phyloP scores from a whole-genome alignment of 2,329 filamentous ascomycete species.

The Chrysosporium keratinophilum region DNA sequence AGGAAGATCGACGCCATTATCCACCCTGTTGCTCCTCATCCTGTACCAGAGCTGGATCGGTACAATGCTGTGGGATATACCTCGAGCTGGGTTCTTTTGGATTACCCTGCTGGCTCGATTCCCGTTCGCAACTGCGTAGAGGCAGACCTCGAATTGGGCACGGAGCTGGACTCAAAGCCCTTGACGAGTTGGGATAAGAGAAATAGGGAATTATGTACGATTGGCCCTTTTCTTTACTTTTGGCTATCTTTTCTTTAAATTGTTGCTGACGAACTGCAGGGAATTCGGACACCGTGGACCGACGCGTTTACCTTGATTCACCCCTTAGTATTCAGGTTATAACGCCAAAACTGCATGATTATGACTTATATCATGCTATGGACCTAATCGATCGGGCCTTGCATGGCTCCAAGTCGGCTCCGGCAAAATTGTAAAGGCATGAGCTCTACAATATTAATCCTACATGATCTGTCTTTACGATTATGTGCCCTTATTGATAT shows the following conservation, averaged over 20 bases:
- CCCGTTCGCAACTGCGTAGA: constrained; percentile 44
- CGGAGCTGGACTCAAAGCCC: constrained; percentile 32
- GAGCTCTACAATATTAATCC: neutral
- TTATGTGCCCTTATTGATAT: too few species aligned
- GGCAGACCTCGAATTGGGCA: constrained; percentile 42
- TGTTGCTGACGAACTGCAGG: constrained; percentile 21
- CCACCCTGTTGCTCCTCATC: constrained; percentile 54
- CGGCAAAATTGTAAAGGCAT: constrained; percentile 9
- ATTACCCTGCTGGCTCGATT: constrained; percentile 50
- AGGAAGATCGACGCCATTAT: constrained; percentile 50
- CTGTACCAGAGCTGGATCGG: constrained; percentile 50
- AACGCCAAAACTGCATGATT: constrained; percentile 45
- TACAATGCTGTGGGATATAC: constrained; percentile 56
- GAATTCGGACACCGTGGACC: constrained; percentile 42
- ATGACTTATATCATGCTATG: constrained; percentile 46
- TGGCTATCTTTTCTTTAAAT: neutral
- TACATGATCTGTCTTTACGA: too few species aligned
- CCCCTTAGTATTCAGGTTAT: constrained; percentile 47
- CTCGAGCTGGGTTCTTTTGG: constrained; percentile 50
- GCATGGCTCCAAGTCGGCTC: constrained; percentile 10
- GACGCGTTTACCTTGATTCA: constrained; percentile 45
- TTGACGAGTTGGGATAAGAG: constrained; percentile 51
- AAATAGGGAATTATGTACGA: constrained; percentile 49
- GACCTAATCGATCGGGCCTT: constrained; percentile 39
- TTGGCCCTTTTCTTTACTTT: neutral